Conservation (phyloP, 805 yeast species). For the Candida ficus region DNA sequence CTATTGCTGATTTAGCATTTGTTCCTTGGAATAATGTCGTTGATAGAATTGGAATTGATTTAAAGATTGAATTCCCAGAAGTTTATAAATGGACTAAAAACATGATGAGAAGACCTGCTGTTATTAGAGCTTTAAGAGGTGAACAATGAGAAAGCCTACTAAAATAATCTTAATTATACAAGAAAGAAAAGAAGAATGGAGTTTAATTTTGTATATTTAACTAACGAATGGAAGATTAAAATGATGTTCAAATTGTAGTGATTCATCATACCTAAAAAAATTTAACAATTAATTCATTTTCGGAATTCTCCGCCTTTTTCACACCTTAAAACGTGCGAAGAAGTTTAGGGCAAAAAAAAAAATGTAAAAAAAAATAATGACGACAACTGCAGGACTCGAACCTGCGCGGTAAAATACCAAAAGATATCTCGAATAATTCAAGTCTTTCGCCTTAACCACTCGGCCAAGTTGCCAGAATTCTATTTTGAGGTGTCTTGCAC, state of each 20-base stretch:
- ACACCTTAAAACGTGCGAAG: too few species aligned
- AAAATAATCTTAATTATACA: not conserved
- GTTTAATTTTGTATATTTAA: not conserved
- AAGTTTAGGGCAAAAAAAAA: too few species aligned
- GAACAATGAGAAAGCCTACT: too few species aligned
- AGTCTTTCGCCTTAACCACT: constrained; percentile 42
- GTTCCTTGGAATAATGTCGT: constrained; percentile 98
- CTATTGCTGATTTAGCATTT: constrained; percentile 87
- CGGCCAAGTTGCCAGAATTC: constrained; percentile 34
- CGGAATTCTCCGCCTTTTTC: too few species aligned
- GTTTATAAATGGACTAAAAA: constrained; percentile 93
- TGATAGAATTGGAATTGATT: constrained; percentile 84
- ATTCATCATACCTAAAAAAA: too few species aligned
- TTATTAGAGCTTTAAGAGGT: constrained; percentile 78
- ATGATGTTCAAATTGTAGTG: too few species aligned
- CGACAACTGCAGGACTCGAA: constrained; percentile 41
- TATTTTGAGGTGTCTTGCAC: not conserved
- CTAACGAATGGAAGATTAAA: not conserved
- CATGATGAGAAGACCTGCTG: constrained; percentile 95
- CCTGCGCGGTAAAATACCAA: constrained; percentile 31
- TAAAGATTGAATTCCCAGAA: constrained; percentile 86
- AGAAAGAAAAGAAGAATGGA: not conserved
- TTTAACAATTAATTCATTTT: too few species aligned
- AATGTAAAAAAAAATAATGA: constrained; percentile 19
- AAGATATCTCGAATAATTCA: constrained; percentile 21